Conservation (phyloP, 1,139 yeast species). For the Nakaseomyces nivariensis region DNA sequence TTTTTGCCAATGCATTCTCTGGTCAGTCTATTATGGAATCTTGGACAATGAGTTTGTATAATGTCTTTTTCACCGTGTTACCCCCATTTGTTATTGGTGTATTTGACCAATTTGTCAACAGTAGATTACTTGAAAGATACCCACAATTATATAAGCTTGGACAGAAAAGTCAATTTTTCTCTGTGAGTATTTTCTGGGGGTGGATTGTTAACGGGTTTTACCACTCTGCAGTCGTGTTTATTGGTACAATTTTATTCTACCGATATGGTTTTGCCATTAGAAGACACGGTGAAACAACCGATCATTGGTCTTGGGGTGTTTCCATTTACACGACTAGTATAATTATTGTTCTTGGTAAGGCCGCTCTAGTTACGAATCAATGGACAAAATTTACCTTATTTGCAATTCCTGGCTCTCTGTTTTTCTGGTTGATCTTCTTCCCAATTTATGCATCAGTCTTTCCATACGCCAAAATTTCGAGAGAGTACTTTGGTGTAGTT, state of each 20-base stretch:
- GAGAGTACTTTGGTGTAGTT: constrained; percentile 75
- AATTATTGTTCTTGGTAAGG: constrained; percentile 86
- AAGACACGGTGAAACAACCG: constrained; percentile 58
- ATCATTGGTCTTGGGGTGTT: constrained; percentile 95
- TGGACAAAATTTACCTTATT: constrained; percentile 91
- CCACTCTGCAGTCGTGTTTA: constrained; percentile 78
- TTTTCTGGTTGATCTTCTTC: constrained; percentile 74
- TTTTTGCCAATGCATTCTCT: constrained; percentile 81
- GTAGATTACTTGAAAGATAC: constrained; percentile 77
- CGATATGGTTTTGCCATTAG: constrained; percentile 55
- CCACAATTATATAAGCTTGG: constrained; percentile 91
- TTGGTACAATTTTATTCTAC: constrained; percentile 64
- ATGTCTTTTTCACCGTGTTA: constrained; percentile 86
- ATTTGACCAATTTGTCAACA: constrained; percentile 91
- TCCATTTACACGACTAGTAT: constrained; percentile 82
- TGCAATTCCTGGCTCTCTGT: constrained; percentile 91
- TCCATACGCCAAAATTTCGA: constrained; percentile 72
- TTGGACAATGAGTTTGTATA: constrained; percentile 94
- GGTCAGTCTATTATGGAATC: constrained; percentile 96
- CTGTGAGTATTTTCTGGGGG: constrained; percentile 90
- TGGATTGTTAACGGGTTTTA: constrained; percentile 95
- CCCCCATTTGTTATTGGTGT: constrained; percentile 97
- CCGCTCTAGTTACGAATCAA: constrained; percentile 80
- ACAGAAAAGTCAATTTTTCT: constrained; percentile 78
- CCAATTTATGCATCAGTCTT: constrained; percentile 84